These are phyloP conservation scores for Jacaranda mimosifolia DNA, from an alignment of 257 asterid species.

Conservation along the genomic window DNA sequence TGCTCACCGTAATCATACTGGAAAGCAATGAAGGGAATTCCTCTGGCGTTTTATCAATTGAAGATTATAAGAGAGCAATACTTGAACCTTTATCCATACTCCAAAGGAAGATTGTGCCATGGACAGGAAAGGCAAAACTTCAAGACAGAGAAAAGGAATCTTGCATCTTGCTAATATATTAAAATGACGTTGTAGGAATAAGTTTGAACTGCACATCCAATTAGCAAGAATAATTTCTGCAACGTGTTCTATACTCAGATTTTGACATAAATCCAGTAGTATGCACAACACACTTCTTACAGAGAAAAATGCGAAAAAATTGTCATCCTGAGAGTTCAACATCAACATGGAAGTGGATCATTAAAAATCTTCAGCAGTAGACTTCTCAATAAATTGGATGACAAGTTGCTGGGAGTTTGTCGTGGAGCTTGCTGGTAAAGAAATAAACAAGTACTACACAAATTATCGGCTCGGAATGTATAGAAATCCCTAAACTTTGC, in stretches of 20 bases:
- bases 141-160: no score
- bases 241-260: neutral
- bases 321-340: neutral
- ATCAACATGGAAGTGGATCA: conserved; percentile 16
- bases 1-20: no score
- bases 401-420: neutral
- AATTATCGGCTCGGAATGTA: conserved; percentile 10
- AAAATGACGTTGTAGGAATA: no score
- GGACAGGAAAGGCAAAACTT: no score
- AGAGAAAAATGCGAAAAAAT: neutral
- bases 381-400: conserved; percentile 10
- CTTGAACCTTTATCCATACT: neutral
- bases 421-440: conserved; percentile 26
- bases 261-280: neutral
- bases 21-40: no score
- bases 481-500: neutral
- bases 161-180: no score
- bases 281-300: neutral
- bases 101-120: neutral
- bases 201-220: no score
- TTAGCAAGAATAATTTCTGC: neutral
- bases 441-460: conserved; percentile 24
- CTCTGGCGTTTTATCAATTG: no score
- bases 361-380: neutral
- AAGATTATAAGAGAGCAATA: conserved; percentile 6